phyloP scores from a whole-genome alignment of 208 protist genomes.

The Polymyxa betae region DNA sequence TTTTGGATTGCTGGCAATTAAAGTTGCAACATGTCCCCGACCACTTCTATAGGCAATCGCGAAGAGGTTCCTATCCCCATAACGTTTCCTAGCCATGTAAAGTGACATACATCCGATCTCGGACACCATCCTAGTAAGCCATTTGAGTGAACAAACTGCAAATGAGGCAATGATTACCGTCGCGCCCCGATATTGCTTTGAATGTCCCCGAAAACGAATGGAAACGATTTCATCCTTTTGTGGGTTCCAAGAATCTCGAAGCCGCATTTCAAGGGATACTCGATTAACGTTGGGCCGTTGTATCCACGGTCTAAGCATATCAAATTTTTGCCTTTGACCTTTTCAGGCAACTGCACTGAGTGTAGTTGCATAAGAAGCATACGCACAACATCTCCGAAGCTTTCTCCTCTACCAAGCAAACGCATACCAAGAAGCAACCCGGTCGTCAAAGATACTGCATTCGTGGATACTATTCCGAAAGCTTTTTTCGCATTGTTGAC shows the following conservation, averaged over 20 bases:
- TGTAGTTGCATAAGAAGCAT: not conserved
- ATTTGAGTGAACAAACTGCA: not conserved
- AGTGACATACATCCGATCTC: not conserved
- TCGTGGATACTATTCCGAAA: not conserved
- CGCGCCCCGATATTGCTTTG: not conserved
- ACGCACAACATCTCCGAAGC: not conserved
- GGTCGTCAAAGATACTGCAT: not conserved
- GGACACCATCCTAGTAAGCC: not conserved
- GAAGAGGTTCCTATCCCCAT: not conserved
- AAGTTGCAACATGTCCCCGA: not conserved
- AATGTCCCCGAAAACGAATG: not conserved
- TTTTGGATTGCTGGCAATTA: not conserved
- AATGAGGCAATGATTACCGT: not conserved
- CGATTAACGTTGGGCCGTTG: not conserved
- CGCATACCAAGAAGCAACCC: not conserved
- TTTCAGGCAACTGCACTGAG: slow-evolving; percentile 6
- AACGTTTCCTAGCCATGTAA: not conserved
- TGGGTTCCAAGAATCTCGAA: not conserved
- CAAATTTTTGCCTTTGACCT: not conserved
- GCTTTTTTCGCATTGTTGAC: not conserved
- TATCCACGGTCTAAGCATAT: not conserved
- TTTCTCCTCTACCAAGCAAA: not conserved
- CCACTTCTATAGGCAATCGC: not conserved
- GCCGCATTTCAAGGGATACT: not conserved
- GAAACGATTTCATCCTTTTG: slow-evolving; percentile 4